Evolutionary conservation across 441 rosid genomes (phyloP).

Genomic region (Pelargonium cotyledonis): DNA sequence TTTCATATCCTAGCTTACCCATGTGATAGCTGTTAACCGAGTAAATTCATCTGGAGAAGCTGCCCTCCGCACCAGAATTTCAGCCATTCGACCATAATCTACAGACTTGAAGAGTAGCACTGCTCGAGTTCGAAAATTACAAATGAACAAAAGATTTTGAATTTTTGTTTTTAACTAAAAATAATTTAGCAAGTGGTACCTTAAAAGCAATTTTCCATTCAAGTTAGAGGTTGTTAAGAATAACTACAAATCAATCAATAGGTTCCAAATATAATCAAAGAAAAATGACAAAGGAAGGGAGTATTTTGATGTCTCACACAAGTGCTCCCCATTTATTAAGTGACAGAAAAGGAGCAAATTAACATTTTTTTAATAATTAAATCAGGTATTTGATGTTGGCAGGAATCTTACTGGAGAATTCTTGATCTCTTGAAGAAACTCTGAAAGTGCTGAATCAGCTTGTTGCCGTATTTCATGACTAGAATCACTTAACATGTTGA

Average conservation of each 20-base stretch:
- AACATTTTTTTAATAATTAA: slow-evolving; percentile 14
- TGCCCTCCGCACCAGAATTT: slow-evolving; percentile 96
- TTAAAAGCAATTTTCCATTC: neutral
- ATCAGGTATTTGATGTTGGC: slow-evolving; percentile 13
- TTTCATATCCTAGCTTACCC: slow-evolving; percentile 48
- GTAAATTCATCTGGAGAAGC: slow-evolving; percentile 94
- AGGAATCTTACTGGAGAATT: slow-evolving; percentile 93
- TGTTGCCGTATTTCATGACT: slow-evolving; percentile 99
- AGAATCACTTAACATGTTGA: slow-evolving; percentile 96
- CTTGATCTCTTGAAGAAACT: slow-evolving; percentile 99
- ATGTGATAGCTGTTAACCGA: slow-evolving; percentile 92
- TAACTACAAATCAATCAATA: slow-evolving; percentile 5
- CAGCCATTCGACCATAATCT: slow-evolving; percentile 99
- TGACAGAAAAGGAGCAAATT: slow-evolving; percentile 1
- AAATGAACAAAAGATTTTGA: slow-evolving; percentile 37
- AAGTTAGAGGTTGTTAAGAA: neutral
- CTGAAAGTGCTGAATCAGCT: slow-evolving; percentile 99
- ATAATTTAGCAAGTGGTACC: slow-evolving; percentile 14
- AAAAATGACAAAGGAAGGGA: neutral
- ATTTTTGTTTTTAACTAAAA: slow-evolving; percentile 16
- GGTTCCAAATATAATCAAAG: slow-evolving; percentile 7
- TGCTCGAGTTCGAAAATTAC: slow-evolving; percentile 78
- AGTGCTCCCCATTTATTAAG: neutral
- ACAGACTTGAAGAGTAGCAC: slow-evolving; percentile 99
- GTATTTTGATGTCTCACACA: neutral